Conservation (phyloP, 2,329 filamentous ascomycete genomes). For the Aspergillus sp. region DNA sequence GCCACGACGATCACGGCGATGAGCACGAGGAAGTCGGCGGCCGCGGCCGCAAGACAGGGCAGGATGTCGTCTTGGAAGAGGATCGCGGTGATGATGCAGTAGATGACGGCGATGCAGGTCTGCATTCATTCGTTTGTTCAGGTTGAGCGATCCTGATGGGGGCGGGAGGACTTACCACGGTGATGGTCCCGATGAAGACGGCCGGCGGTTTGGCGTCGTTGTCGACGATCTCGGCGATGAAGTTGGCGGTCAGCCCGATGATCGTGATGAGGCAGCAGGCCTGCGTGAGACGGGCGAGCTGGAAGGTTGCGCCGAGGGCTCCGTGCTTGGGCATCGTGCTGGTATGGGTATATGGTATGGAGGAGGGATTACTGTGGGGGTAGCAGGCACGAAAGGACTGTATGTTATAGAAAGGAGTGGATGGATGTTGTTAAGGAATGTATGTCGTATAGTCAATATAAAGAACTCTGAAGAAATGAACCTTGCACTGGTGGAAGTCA, state of each 20-base stretch:
- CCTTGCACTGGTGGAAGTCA: too few relatives aligned
- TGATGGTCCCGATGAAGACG: constrained; percentile 74
- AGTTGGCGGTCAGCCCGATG: constrained; percentile 78
- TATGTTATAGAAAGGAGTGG: not conserved
- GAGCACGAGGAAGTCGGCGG: constrained; percentile 66
- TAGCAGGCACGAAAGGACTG: not conserved
- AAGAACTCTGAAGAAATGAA: too few relatives aligned
- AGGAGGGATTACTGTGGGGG: not conserved
- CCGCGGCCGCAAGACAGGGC: constrained; percentile 68
- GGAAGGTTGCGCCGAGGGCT: constrained; percentile 76
- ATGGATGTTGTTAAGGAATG: not conserved
- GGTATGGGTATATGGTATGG: not conserved
- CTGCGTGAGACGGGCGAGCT: constrained; percentile 69
- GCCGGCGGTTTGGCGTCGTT: constrained; percentile 65
- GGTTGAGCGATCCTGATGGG: too few relatives aligned
- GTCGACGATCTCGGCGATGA: constrained; percentile 72
- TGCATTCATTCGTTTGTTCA: constrained; percentile 39
- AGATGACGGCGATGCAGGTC: constrained; percentile 76
- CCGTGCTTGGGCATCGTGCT: constrained; percentile 51
- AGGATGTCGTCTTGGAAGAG: constrained; percentile 76
- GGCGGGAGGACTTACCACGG: constrained; percentile 62
- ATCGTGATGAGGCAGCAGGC: constrained; percentile 70
- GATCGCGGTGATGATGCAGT: constrained; percentile 76
- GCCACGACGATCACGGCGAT: constrained; percentile 76
- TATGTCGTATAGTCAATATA: not conserved